Percentiles rank a stretch among this genome's conserved stretches.
phyloP scores from a whole-genome alignment of 2,329 filamentous ascomycete species.

The Dothidotthia symphoricarpi region DNA sequence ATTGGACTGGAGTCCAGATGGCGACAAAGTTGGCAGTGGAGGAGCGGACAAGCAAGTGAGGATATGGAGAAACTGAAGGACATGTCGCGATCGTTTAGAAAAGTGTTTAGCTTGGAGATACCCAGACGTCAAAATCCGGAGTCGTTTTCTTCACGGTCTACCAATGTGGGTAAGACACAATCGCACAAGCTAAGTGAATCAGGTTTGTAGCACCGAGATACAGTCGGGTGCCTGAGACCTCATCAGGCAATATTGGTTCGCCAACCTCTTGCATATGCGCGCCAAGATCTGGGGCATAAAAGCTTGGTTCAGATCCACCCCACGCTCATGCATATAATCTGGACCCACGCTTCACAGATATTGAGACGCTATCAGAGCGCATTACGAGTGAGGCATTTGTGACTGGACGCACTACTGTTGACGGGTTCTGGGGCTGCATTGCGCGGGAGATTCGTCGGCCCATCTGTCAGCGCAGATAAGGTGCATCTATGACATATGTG shows the following conservation, averaged over 20 bases:
- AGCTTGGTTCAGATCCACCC: constrained; percentile 12
- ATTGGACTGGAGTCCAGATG: constrained; percentile 92
- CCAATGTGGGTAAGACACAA: too few species aligned
- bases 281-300: constrained; percentile 11
- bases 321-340: constrained; percentile 2
- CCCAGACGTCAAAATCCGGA: constrained; percentile 12
- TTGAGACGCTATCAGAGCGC: too few species aligned
- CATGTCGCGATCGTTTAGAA: constrained; percentile 4
- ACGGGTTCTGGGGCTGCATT: constrained; percentile 9
- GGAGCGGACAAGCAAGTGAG: constrained; percentile 81
- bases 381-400: constrained; percentile 16
- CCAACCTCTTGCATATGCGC: not conserved
- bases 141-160: not conserved
- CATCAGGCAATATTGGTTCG: too few species aligned
- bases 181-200: too few species aligned
- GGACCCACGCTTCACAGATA: too few species aligned
- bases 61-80: constrained; percentile 59
- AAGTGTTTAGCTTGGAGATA: constrained; percentile 14
- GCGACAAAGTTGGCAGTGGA: constrained; percentile 82
- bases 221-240: too few species aligned
- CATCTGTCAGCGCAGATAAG: constrained; percentile 7
- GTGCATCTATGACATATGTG: constrained; percentile 10
- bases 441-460: constrained; percentile 10
- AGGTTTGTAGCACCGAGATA: too few species aligned
- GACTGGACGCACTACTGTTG: constrained; percentile 6